Base-by-base conservation (phyloP, 2,329 filamentous ascomycete genomes). In the Mycocentrospora acerina region DNA sequence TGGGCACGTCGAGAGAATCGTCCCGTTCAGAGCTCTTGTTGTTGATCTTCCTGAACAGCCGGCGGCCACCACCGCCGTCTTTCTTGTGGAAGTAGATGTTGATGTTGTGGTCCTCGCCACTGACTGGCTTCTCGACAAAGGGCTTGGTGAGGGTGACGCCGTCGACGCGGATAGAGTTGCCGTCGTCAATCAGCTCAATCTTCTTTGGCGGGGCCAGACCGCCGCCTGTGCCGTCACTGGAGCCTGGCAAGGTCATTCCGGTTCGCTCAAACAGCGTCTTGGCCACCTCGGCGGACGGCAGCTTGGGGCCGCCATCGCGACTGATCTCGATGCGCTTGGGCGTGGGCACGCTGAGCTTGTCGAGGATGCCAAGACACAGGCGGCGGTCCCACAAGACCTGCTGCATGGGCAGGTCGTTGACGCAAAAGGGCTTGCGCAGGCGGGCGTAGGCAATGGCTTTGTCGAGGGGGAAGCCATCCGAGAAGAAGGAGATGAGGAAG, bases 11-110 rank as follows among this genome's bases (percentile, higher is more conserved):
- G 43, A 98, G 77, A 9, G 83, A 83, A 12, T 86, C 79, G 43
- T 96, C 86, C 59, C 86, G 95, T 66, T 98, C 94, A 1, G 91
- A 97, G 67, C 91, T 97, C 72, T 98, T 98, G 76, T 98, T 98
- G 59, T 94, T 94, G 57, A 98, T 88, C 68, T 98, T 98, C 41
- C 93, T 81, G 71, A 98, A 98, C 3, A 98, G 79, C 53, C 91
- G 88, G 42, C 94, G 80, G 17, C 90, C 94, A 42, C 93, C 93
- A 32, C 91, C 90, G 4, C 90, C 90, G 32, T 87, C 80, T 28
- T 88, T 86, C 46, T 84, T 86, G 15, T 91, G 88, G 60, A 94
- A 97, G 71, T 97, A 98, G 39, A 98, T 96, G 69, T 95, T 86
- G 57, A 98, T 95, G 65, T 98, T 98, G 71, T 98, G 93, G 60